These are phyloP conservation scores for Stagonosporopsis vannaccii DNA, from an alignment of 2,329 filamentous ascomycete species.

Conservation along the genomic window DNA sequence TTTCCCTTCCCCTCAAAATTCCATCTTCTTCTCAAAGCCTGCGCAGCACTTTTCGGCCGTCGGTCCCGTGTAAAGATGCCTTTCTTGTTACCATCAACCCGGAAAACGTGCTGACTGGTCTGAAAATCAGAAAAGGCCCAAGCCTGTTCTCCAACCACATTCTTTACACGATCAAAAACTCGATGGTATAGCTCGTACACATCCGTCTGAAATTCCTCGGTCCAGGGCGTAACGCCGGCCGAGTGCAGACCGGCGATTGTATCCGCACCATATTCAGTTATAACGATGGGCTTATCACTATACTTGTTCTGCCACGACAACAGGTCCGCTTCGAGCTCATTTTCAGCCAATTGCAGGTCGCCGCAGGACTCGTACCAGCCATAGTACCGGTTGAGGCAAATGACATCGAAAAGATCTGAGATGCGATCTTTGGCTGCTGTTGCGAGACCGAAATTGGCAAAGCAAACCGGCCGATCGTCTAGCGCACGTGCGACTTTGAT, in stretches of 20 bases:
- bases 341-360: neutral
- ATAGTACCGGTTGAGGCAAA: neutral
- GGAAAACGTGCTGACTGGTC: neutral
- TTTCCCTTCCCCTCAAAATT: neutral
- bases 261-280: neutral
- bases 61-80: neutral
- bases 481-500: neutral
- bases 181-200: slow-evolving; percentile 1
- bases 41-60: neutral
- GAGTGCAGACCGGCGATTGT: neutral
- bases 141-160: neutral
- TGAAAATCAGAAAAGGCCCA: neutral
- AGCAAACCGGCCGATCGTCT: neutral
- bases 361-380: slow-evolving; percentile 1
- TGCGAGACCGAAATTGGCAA: neutral
- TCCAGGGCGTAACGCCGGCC: neutral
- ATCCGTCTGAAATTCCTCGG: neutral
- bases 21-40: neutral
- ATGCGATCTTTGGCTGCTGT: neutral
- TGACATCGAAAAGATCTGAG: neutral
- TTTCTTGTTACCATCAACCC: neutral
- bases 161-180: neutral
- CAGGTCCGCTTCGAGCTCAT: neutral
- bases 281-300: neutral
- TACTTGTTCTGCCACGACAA: neutral